A percentile compares a stretch with the other conserved stretches of the same genome.
Evolutionary conservation across 2,329 filamentous ascomycete species (phyloP).

Genomic region (Dissoconium aciculare): DNA sequence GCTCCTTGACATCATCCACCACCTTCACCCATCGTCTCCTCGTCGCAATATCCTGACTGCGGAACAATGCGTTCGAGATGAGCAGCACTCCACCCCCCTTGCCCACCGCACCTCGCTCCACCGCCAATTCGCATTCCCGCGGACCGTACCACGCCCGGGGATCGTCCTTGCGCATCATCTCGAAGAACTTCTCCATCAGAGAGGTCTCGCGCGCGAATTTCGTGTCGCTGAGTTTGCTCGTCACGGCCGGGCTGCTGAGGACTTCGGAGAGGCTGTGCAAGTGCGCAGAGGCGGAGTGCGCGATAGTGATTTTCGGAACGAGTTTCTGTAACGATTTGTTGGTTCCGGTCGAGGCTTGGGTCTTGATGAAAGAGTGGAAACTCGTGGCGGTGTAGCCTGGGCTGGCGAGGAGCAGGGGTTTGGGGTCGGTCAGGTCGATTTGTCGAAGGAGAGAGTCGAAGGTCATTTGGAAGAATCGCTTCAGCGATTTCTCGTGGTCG

Average conservation of each 20-base stretch:
- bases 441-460: constrained; percentile 62
- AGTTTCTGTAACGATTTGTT: constrained; percentile 56
- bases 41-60: constrained; percentile 61
- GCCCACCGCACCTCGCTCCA: constrained; percentile 77
- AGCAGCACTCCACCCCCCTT: constrained; percentile 71
- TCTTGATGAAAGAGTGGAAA: constrained; percentile 61
- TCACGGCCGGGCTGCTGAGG: constrained; percentile 64
- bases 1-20: constrained; percentile 70
- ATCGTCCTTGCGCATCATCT: constrained; percentile 66
- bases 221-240: constrained; percentile 64
- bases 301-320: constrained; percentile 51
- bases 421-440: constrained; percentile 55
- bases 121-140: constrained; percentile 64
- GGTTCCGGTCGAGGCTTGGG: constrained; percentile 43
- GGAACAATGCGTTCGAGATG: constrained; percentile 76
- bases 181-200: constrained; percentile 71
- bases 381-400: constrained; percentile 74
- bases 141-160: constrained; percentile 83
- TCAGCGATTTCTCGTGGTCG: constrained; percentile 45
- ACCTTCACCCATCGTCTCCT: constrained; percentile 69
- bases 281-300: constrained; percentile 74
- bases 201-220: constrained; percentile 75
- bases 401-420: constrained; percentile 69
- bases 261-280: constrained; percentile 79
- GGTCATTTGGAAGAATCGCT: constrained; percentile 62